These are phyloP conservation scores for Colletotrichum sp. DNA, from an alignment of 2,329 filamentous ascomycete species.

Conservation along the genomic window DNA sequence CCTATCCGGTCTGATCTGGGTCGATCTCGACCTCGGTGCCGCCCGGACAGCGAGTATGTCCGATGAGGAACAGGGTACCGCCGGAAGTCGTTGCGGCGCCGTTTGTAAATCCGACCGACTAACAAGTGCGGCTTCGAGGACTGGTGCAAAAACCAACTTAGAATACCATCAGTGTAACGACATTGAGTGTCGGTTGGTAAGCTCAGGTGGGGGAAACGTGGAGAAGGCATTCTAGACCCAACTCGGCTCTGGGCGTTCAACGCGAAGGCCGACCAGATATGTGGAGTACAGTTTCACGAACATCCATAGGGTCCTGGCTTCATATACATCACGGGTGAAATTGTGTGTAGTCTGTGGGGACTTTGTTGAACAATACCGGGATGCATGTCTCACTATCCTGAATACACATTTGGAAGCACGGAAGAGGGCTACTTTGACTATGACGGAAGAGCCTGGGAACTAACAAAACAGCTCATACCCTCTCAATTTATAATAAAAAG, in stretches of 20 bases:
- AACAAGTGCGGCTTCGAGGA: not conserved
- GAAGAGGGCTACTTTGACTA: no score
- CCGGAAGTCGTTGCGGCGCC: not conserved
- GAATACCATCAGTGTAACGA: not conserved
- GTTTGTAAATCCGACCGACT: not conserved
- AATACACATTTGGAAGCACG: no score
- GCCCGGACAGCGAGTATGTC: not conserved
- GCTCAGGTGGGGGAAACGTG: not conserved
- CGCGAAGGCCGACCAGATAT: not conserved
- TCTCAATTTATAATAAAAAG: fast-evolving
- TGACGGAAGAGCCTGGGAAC: not conserved
- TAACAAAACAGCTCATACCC: fast-evolving
- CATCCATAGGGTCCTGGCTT: fast-evolving
- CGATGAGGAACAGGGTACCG: not conserved
- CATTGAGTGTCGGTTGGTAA: not conserved
- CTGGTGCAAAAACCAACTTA: not conserved
- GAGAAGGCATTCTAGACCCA: not conserved
- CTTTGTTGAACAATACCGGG: no score
- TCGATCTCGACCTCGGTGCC: not conserved
- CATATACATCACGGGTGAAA: not conserved
- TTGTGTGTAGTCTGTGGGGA: no score
- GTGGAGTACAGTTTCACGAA: not conserved
- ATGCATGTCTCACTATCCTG: no score
- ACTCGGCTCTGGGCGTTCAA: not conserved
- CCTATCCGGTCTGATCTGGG: not conserved